phyloP scores from a whole-genome alignment of 2,329 filamentous ascomycete genomes.

The Bipolaris oryzae region DNA sequence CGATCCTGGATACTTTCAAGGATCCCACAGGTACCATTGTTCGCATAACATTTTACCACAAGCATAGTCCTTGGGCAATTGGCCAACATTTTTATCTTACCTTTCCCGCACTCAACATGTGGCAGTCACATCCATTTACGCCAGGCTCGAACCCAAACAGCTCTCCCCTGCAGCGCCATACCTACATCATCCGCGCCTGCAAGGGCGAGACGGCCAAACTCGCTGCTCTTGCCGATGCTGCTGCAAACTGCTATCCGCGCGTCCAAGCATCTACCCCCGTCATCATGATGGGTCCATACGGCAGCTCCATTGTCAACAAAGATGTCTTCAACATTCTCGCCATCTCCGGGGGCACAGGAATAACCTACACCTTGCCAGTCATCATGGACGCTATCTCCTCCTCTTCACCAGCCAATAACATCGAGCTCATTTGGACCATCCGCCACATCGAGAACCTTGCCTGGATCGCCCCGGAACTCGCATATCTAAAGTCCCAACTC shows the following conservation, averaged over 20 bases:
- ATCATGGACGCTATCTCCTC: slow-evolving; percentile 6
- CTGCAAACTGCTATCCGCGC: slow-evolving; percentile 8
- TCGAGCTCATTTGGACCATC: slow-evolving; percentile 8
- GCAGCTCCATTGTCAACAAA: slow-evolving; percentile 3
- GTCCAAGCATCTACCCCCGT: slow-evolving; percentile 7
- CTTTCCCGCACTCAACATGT: slow-evolving; percentile 12
- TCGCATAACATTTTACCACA: slow-evolving; percentile 9
- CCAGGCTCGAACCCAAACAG: slow-evolving; percentile 3
- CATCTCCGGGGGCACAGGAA: slow-evolving; percentile 10
- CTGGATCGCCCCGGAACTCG: slow-evolving; percentile 5
- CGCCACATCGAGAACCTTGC: slow-evolving; percentile 11
- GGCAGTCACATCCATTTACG: slow-evolving; percentile 13
- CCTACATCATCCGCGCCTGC: slow-evolving; percentile 12
- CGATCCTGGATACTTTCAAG: slow-evolving; percentile 7
- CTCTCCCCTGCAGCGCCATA: slow-evolving; percentile 4
- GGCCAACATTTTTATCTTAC: slow-evolving; percentile 12
- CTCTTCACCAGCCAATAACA: slow-evolving; percentile 5
- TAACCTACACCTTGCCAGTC: slow-evolving; percentile 8
- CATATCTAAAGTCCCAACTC: slow-evolving; percentile 7
- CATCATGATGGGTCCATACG: slow-evolving; percentile 13
- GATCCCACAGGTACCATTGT: slow-evolving; percentile 8
- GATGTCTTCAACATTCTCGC: slow-evolving; percentile 8
- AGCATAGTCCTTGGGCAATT: slow-evolving; percentile 6
- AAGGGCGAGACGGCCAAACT: slow-evolving; percentile 10
- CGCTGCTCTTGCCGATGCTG: slow-evolving; percentile 10